Conservation (phyloP, 495 filamentous ascomycete species). For the Penicillium pancosmium region DNA sequence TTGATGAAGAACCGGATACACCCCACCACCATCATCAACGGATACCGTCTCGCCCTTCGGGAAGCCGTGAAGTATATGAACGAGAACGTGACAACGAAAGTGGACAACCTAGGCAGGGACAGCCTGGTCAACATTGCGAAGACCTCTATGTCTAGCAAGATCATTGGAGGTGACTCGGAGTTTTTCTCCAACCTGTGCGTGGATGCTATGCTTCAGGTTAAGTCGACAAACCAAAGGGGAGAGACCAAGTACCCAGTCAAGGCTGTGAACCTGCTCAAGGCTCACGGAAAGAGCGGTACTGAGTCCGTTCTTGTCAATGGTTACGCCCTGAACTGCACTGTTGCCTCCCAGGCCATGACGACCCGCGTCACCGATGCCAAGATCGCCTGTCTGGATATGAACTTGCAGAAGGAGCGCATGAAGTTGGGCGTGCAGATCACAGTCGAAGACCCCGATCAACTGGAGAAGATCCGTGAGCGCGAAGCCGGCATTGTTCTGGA, state of each 20-base stretch:
- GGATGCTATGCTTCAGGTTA: conserved; percentile 94
- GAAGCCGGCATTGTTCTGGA: conserved; percentile 93
- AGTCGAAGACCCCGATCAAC: conserved; percentile 92
- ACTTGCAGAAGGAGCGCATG: conserved; percentile 98
- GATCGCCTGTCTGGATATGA: conserved; percentile 97
- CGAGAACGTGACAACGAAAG: conserved; percentile 94
- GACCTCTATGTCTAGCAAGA: conserved; percentile 99
- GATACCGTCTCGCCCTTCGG: conserved; percentile 91
- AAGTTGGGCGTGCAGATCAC: conserved; percentile 98
- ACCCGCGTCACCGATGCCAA: conserved; percentile 92
- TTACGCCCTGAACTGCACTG: conserved; percentile 98
- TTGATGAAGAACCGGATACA: conserved; percentile 99
- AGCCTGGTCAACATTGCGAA: conserved; percentile 93
- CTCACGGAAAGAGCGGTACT: conserved; percentile 87
- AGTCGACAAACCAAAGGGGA: conserved; percentile 83
- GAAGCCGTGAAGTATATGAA: conserved; percentile 99
- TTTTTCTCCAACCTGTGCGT: conserved; percentile 98
- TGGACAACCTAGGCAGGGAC: conserved; percentile 86
- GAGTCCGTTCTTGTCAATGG: conserved; percentile 94
- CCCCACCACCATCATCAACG: conserved; percentile 98
- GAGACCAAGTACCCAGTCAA: conserved; percentile 98
- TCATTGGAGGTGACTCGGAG: conserved; percentile 93
- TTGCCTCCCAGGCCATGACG: conserved; percentile 97
- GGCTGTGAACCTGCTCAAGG: conserved; percentile 98
- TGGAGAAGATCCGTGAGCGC: conserved; percentile 93